Evolutionary conservation across 2,329 filamentous ascomycete species (phyloP), one percentile per base, ranked within the genome.

Genomic region (Rhexocercosporidium sp.): DNA sequence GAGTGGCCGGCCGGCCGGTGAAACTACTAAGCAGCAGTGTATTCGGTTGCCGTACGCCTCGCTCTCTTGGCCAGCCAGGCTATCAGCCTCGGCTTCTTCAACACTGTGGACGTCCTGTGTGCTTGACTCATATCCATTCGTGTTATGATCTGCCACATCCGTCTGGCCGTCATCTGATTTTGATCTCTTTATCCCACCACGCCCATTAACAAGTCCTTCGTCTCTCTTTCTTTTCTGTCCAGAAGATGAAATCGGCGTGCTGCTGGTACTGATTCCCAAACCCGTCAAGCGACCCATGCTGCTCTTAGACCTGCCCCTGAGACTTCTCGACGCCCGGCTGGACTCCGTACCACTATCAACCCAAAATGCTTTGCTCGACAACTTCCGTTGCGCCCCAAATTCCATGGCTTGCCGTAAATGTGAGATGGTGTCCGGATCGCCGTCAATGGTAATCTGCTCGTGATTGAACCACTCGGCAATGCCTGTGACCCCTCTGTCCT

Each of bases 1-100:
- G 34, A 80, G 70, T 34, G 72, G 69, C 31, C 71, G 70, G 29
- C 77, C 75, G 68, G 75, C 72, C 41, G 72, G 77, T 31, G 72
- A 77, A 66, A 75, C 74, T 31, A 77, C 72, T 31, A 79, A 71
- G 67, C 71, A 79, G 49, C 71, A 67, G 57, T 76, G 59, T n/a
- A 77, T 70, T 49, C 73, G 72, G 66, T 78, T 79, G 18, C 75
- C 66, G 51, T 74, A 77, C 39, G 66, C 66, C 65, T 73, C 49
- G 61, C 59, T 70, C 60, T 70, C 62, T 31, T 39, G 49, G 56
- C 56, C 61, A 61, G 27, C 56, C 18, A 69, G 59, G 67, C 59
- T 72, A 34, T 68, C 44, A n/a, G 47, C 47, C 56, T 41, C 57
- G 37, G 67, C 41, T 71, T 69, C 69, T 65, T 68, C 18, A 57